Evolutionary conservation across 176 grass and related monocot genomes (phyloP).

Genomic region (Luzula sylvatica): DNA sequence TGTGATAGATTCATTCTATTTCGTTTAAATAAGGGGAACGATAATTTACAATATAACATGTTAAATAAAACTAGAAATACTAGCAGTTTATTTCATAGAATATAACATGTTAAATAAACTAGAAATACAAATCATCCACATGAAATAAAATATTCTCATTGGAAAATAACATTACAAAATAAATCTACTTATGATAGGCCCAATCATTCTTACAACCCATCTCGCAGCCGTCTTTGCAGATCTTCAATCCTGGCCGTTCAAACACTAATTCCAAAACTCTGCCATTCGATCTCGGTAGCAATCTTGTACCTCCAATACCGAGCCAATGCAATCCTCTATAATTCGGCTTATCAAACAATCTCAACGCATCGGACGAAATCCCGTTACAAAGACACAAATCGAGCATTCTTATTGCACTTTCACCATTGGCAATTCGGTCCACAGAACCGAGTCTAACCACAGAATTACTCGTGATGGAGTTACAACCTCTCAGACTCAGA

Average conservation of each 20-base stretch:
- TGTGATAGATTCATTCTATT: too few species aligned
- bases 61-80: too few species aligned
- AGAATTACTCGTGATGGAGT: conserved; percentile 44
- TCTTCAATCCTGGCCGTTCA: conserved; percentile 47
- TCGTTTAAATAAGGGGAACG: too few species aligned
- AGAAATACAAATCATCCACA: too few species aligned
- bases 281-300: conserved; percentile 29
- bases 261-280: conserved; percentile 35
- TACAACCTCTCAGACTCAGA: conserved; percentile 61
- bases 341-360: conserved; percentile 37
- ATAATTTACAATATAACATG: too few species aligned
- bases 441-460: conserved; percentile 45
- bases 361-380: conserved; percentile 48
- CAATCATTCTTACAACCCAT: conserved; percentile 73
- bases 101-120: too few species aligned
- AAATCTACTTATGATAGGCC: conserved; percentile 33
- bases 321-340: conserved; percentile 82
- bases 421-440: conserved; percentile 20
- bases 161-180: too few species aligned
- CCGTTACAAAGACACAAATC: conserved; percentile 62
- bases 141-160: too few species aligned
- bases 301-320: conserved; percentile 63
- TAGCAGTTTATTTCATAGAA: too few species aligned
- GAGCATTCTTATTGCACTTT: conserved; percentile 60
- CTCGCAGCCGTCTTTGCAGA: conserved; percentile 61